Percentiles rank a stretch among this genome's conserved stretches.
Conservation (phyloP, 139 green algal genomes). For the Coelastrella sp. region DNA sequence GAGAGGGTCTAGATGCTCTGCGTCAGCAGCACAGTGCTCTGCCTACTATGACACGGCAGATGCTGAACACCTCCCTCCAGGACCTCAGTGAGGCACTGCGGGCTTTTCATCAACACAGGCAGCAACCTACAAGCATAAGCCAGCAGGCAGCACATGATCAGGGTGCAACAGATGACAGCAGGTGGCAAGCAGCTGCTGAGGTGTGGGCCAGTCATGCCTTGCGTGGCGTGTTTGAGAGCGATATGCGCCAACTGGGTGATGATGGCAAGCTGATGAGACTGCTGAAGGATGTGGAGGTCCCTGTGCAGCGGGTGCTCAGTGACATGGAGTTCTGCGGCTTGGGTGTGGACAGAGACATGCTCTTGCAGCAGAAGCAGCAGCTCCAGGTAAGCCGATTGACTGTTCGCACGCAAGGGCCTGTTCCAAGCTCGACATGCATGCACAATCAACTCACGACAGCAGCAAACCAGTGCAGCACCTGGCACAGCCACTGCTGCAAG, state of each 20-base stretch:
- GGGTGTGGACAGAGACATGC: background rate
- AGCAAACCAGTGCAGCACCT: no score
- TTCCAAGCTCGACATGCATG: no score
- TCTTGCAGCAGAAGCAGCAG: conserved; percentile 3
- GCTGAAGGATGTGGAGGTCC: conserved; percentile 29
- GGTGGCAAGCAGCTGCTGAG: background rate
- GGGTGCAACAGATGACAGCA: background rate
- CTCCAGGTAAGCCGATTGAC: conserved; percentile 26
- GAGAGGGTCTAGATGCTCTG: background rate
- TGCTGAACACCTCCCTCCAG: conserved; percentile 8
- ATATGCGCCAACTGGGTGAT: conserved; percentile 11
- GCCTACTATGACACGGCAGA: background rate
- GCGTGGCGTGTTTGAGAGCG: background rate
- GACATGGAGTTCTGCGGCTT: conserved; percentile 25
- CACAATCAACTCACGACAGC: no score
- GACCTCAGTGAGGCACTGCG: conserved; percentile 8
- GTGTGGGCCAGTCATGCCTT: background rate
- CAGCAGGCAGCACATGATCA: background rate
- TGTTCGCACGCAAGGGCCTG: no score
- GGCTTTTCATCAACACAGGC: background rate
- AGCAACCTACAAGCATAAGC: no score
- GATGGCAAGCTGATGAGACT: conserved; percentile 3
- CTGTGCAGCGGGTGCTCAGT: conserved; percentile 33
- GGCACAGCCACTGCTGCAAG: no score
- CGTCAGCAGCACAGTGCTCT: background rate